A percentile compares a stretch with the other conserved stretches of the same genome.
phyloP scores from a whole-genome alignment of 371 early-diverging fungal genomes.

The Phascolomyces articulosus region DNA sequence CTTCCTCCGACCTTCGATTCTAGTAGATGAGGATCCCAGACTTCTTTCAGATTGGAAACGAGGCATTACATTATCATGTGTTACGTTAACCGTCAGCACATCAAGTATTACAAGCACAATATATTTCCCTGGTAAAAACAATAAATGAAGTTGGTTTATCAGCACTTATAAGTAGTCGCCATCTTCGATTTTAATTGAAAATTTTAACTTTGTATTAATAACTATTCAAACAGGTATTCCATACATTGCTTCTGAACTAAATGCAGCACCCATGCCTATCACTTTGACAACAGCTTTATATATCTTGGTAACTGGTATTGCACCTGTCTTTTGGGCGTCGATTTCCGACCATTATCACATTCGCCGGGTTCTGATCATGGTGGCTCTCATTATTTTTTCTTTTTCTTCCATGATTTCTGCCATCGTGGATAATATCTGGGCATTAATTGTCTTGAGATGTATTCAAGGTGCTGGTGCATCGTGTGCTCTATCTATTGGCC shows the following conservation, averaged over 20 bases:
- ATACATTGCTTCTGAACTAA: slow-evolving; percentile 45
- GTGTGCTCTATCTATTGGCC: slow-evolving; percentile 64
- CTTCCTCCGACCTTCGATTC: too few species aligned
- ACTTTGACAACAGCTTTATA: slow-evolving; percentile 61
- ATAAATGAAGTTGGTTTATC: too few species aligned
- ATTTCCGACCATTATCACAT: slow-evolving; percentile 59
- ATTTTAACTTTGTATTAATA: too few species aligned
- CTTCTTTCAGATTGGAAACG: slow-evolving; percentile 12
- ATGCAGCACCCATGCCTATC: slow-evolving; percentile 49
- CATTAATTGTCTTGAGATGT: slow-evolving; percentile 64
- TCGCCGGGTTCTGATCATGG: slow-evolving; percentile 57
- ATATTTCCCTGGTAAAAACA: slow-evolving; percentile 25
- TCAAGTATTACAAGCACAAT: slow-evolving; percentile 32
- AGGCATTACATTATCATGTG: slow-evolving; percentile 16
- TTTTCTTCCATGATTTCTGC: slow-evolving; percentile 69
- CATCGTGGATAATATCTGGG: slow-evolving; percentile 57
- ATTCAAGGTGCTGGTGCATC: slow-evolving; percentile 72
- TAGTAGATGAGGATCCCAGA: slow-evolving; percentile 25
- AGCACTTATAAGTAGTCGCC: too few species aligned
- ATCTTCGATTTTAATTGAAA: too few species aligned
- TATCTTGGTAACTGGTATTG: slow-evolving; percentile 58
- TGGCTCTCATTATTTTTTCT: slow-evolving; percentile 58
- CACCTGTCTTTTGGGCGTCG: slow-evolving; percentile 64
- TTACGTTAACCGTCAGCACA: slow-evolving; percentile 21
- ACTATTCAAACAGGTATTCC: slow-evolving; percentile 55